These are phyloP conservation scores for Epichloe brachyelytri DNA, from an alignment of 2,329 filamentous ascomycete genomes.

Conservation along the genomic window DNA sequence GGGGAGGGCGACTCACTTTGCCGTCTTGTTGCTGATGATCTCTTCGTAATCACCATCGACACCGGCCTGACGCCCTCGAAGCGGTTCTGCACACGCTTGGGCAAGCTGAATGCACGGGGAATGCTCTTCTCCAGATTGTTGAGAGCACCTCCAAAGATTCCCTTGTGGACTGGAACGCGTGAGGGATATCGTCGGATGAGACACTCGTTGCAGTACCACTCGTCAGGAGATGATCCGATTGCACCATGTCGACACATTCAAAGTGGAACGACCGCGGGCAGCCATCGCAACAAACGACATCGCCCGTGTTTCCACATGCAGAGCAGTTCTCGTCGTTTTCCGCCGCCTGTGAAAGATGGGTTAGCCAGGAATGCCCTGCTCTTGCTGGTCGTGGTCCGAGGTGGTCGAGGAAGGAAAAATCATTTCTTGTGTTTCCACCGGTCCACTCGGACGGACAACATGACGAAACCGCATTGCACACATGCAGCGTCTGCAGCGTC, in stretches of 20 bases:
- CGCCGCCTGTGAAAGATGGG: conserved; percentile 17
- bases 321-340: conserved; percentile 88
- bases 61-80: conserved; percentile 72
- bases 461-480: conserved; percentile 1
- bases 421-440: not conserved
- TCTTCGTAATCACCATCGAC: conserved; percentile 73
- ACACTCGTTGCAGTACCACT: conserved; percentile 79
- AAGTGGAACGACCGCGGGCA: conserved; percentile 88
- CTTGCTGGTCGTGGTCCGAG: not conserved
- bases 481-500: not conserved
- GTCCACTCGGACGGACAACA: not conserved
- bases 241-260: conserved; percentile 70
- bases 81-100: conserved; percentile 54
- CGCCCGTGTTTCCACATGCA: conserved; percentile 70
- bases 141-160: conserved; percentile 50
- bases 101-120: conserved; percentile 60
- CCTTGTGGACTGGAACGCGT: conserved; percentile 33
- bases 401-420: not conserved
- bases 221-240: conserved; percentile 53
- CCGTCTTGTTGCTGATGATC: conserved; percentile 41
- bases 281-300: conserved; percentile 86
- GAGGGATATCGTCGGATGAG: conserved; percentile 36
- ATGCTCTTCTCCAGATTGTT: conserved; percentile 54
- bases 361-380: conserved; percentile 17
- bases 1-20: conserved; percentile 40